Evolutionary conservation across 768 basidiomycete species (phyloP), one percentile per base, ranked within the genome.

Genomic region (Dentipellis fragilis): DNA sequence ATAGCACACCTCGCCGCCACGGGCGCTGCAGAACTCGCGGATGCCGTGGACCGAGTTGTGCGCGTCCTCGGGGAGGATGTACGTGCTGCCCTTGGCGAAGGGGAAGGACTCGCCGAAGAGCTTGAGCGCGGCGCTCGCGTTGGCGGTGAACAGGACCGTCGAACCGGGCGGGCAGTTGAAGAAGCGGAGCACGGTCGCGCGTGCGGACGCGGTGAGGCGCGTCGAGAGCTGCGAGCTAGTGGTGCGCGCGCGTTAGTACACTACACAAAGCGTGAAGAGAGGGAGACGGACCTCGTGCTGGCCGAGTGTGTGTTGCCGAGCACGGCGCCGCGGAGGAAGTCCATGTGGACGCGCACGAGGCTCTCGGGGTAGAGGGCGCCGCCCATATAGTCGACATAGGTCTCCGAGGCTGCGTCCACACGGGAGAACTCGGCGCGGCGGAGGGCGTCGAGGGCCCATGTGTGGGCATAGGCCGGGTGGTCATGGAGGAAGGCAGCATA

Each of bases 11-110:
- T 71, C 65, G 4, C 83, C 80, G 11, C 83, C 81, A 45, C 75
- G 74, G 56, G 70, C 68, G 11, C 66, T 64, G 0, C 88, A 87
- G 63, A 80, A 92, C 68, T 86, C 76, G 45, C 89, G 77, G 57
- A 91, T 85, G 9, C 89, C 89, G 61, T 91, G 85, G 17, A 91
- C 83, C 58, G 87, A 89, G 63, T 90, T 91, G 66, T 93, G 90
- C 7, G 87, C 85, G 68, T 93, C 89, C 14, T 78, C 75, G 17
- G 85, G 79, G 54, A 92, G 80, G 51, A 92, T 77, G 63, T 82
- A 84, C 48, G 68, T 69, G 51, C 82, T 79, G n/a, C 73, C 77
- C 39, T 70, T 70, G 4, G 65, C 67, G 63, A 90, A 92, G 0
- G 85, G 87, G 62, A 83, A 93, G 0, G 87, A 74, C 67, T 93